These are phyloP conservation scores for Fonsecaea erecta DNA, from an alignment of 2,329 filamentous ascomycete species.

Conservation along the genomic window DNA sequence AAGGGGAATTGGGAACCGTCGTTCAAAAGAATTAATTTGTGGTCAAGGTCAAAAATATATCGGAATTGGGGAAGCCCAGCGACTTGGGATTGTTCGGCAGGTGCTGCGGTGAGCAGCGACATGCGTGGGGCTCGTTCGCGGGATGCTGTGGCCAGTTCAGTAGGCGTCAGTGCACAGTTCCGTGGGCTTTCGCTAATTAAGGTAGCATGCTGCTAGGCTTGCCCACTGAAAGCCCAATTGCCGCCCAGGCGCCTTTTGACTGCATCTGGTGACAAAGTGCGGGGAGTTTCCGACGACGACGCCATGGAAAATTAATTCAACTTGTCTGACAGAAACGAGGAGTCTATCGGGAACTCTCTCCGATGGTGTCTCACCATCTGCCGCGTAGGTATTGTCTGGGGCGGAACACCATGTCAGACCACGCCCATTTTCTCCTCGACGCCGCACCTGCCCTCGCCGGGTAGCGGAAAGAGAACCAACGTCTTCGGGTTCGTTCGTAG, in stretches of 20 bases:
- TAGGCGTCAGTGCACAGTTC: too few relatives aligned
- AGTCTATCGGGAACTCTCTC: not conserved
- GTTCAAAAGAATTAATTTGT: constrained; percentile 3
- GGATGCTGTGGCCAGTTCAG: not conserved
- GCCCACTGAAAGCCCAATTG: too few relatives aligned
- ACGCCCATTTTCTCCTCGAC: not conserved
- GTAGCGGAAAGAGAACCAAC: constrained; percentile 6
- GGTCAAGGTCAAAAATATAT: constrained; percentile 22
- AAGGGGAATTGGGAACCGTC: not conserved
- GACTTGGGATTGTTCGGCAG: constrained; percentile 10
- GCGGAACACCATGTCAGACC: not conserved
- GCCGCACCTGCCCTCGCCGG: not conserved
- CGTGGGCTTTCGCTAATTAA: not conserved
- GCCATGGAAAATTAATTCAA: not conserved
- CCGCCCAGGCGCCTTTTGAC: constrained; percentile 2
- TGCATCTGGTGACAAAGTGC: constrained; percentile 25
- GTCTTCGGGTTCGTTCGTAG: constrained; percentile 17
- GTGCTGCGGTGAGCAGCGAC: not conserved
- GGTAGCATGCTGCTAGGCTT: not conserved
- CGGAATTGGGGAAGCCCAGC: constrained; percentile 18
- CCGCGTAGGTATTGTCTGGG: not conserved
- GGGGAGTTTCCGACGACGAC: constrained; percentile 16
- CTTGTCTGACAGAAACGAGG: not conserved
- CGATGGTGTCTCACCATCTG: not conserved
- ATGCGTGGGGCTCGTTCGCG: constrained; percentile 18